Conservation (phyloP, 352 stramenopile genomes). For the Phytopythium vexans region DNA sequence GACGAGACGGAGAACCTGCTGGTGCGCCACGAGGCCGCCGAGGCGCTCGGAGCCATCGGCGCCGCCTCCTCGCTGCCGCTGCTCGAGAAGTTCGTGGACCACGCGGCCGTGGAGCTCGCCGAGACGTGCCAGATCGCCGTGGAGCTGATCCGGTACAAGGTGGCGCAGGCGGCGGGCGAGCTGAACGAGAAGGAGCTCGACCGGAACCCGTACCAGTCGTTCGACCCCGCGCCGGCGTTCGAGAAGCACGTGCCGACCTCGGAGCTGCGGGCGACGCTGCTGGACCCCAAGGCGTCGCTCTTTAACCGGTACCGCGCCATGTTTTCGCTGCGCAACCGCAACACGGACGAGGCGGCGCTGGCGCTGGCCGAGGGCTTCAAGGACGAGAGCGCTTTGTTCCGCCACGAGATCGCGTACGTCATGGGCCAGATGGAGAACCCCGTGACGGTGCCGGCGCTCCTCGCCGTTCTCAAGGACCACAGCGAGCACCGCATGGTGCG, state of each 20-base stretch:
- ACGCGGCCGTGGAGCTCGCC: slow-evolving; percentile 88
- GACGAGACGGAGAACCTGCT: slow-evolving; percentile 90
- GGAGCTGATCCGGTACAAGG: slow-evolving; percentile 91
- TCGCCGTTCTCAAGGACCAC: slow-evolving; percentile 82
- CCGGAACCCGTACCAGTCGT: slow-evolving; percentile 90
- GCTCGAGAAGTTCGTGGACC: slow-evolving; percentile 82
- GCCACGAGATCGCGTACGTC: slow-evolving; percentile 92
- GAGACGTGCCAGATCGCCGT: slow-evolving; percentile 95
- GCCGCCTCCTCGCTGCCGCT: slow-evolving; percentile 67
- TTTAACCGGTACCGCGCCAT: slow-evolving; percentile 96
- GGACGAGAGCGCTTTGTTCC: slow-evolving; percentile 83
- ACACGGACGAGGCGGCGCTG: slow-evolving; percentile 84
- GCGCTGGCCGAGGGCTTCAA: slow-evolving; percentile 71
- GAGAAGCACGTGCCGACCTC: slow-evolving; percentile 65
- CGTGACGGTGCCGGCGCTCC: slow-evolving; percentile 85
- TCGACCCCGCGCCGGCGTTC: slow-evolving; percentile 93
- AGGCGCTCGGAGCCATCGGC: slow-evolving; percentile 97
- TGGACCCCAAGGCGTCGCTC: slow-evolving; percentile 82
- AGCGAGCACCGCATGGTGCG: slow-evolving; percentile 96
- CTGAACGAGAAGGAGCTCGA: slow-evolving; percentile 64
- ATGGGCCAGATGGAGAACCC: slow-evolving; percentile 93
- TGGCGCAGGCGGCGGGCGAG: slow-evolving; percentile 44
- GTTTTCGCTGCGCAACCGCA: slow-evolving; percentile 97
- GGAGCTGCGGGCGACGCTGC: slow-evolving; percentile 86
- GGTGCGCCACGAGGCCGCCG: slow-evolving; percentile 93